Percentiles rank a stretch among this genome's conserved stretches.
Evolutionary conservation across 768 basidiomycete species (phyloP).

Genomic region (Strobilomyces dryophilus): DNA sequence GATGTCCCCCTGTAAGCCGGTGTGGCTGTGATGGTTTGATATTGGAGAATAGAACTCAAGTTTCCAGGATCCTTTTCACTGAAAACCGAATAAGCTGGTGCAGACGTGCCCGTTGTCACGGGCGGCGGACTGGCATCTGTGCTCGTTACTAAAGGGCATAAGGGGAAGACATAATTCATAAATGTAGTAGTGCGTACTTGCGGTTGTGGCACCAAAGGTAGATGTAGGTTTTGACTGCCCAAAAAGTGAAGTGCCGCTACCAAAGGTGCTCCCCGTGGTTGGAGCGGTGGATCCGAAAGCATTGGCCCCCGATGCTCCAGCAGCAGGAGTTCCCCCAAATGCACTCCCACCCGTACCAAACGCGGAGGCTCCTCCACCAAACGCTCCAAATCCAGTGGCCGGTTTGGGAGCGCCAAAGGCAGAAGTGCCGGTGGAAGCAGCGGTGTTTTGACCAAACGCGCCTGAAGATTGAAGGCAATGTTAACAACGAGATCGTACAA

Average conservation of each 20-base stretch:
- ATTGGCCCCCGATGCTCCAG: slow-evolving; percentile 30
- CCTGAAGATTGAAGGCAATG: slow-evolving; percentile 24
- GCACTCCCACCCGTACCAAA: slow-evolving; percentile 44
- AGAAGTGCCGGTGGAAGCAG: slow-evolving; percentile 35
- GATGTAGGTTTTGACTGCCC: slow-evolving; percentile 49
- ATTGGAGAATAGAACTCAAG: slow-evolving; percentile 51
- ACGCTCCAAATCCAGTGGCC: slow-evolving; percentile 71
- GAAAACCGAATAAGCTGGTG: slow-evolving; percentile 56
- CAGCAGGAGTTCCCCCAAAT: slow-evolving; percentile 36
- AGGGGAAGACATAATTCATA: slow-evolving; percentile 4
- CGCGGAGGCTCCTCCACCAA: slow-evolving; percentile 54
- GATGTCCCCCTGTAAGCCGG: slow-evolving; percentile 75
- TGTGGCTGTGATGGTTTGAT: slow-evolving; percentile 80
- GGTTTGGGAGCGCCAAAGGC: slow-evolving; percentile 70
- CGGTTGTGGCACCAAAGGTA: slow-evolving; percentile 39
- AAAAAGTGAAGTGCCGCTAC: slow-evolving; percentile 50
- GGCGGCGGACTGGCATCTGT: slow-evolving; percentile 41
- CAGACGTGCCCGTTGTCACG: slow-evolving; percentile 66
- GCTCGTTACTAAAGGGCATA: slow-evolving; percentile 25
- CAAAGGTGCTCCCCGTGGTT: slow-evolving; percentile 37
- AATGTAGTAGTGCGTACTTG: slow-evolving; percentile 23
- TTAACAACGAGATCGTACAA: slow-evolving; percentile 3
- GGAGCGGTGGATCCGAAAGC: slow-evolving; percentile 33
- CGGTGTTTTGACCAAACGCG: slow-evolving; percentile 38
- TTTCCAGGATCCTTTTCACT: slow-evolving; percentile 62